Base-by-base conservation (phyloP, 2,329 filamentous ascomycete genomes). In the Davidsoniella virescens region DNA sequence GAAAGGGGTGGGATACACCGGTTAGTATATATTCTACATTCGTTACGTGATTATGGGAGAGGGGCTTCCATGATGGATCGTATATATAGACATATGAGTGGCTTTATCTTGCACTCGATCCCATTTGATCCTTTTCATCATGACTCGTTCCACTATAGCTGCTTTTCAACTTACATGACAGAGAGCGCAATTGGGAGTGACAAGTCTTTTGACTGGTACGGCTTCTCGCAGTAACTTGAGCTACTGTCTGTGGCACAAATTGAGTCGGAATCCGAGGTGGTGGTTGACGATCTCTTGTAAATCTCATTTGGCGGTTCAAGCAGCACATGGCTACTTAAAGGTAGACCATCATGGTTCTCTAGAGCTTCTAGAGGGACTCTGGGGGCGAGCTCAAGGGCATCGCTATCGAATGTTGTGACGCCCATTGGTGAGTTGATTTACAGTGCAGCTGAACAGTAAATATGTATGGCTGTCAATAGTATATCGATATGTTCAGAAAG, bases 161-260 rank as follows among this genome's bases (percentile, higher is more conserved):
- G 9, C 17, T 36, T 45, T 17, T 38, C 25, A 49, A 76, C 83
- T 69, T 77, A 87, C 82, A 75, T 72, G 54, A 84, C 71, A 59
- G 80, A 80, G 3, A 88, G 65, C 39, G 75, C 71, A 55, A 92
- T 82, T 5, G 81, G 75, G 41, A 87, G 57, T 3, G 75, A 79
- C 47, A 75, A 73, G n/a, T 71, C 68, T 40, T 65, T 70, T 39
- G 66, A 64, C 52, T 70, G 71, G 33, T 70, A 66, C 0, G 78
- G 71, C 60, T 80, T 83, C 57, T 82, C 75, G 59, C 79, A 82
- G 3, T 67, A 64, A 33, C 51, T 52, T 12, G 46, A 49, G 9
- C 42, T 46, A 37, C 47, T 49, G 17, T 46, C 38, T 14, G 20
- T 49, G 18, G 44, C 42, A 18, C 51, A 52, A 18, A 52, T 43